Conservation (phyloP, 495 filamentous ascomycete species). For the Polyplosphaeria fusca region DNA sequence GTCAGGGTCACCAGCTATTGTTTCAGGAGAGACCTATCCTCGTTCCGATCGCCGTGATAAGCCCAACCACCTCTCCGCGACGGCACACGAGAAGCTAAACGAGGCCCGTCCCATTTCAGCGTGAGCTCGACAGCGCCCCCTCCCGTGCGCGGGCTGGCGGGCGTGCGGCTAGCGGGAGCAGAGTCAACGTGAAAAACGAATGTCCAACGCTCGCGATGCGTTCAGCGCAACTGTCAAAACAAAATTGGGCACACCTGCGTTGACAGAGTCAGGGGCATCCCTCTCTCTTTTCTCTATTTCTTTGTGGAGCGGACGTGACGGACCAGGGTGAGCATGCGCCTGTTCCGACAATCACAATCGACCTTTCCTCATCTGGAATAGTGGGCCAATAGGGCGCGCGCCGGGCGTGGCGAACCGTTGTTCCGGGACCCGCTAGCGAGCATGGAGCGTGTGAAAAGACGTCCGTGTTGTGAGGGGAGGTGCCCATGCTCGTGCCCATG, state of each 20-base stretch:
- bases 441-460: too few relatives aligned
- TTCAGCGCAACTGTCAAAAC: neutral
- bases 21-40: too few relatives aligned
- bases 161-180: too few relatives aligned
- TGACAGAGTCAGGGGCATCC: neutral
- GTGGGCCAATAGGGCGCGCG: neutral
- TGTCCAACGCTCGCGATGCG: neutral
- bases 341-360: slow-evolving; percentile 1
- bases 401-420: neutral
- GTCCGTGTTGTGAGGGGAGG: too few relatives aligned
- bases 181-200: too few relatives aligned
- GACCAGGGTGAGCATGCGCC: slow-evolving; percentile 3
- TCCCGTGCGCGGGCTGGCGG: neutral
- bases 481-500: too few relatives aligned
- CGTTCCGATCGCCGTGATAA: too few relatives aligned
- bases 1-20: too few relatives aligned
- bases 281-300: neutral
- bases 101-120: too few relatives aligned
- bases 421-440: neutral
- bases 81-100: too few relatives aligned
- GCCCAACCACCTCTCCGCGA: too few relatives aligned
- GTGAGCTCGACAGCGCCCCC: neutral
- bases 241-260: neutral
- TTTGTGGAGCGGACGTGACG: neutral
- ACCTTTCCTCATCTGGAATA: too few relatives aligned